Percentiles rank a stretch among this genome's conserved stretches.
These are phyloP conservation scores for Entomortierella lignicola DNA, from an alignment of 192 early-diverging fungal genomes.

Conservation along the genomic window DNA sequence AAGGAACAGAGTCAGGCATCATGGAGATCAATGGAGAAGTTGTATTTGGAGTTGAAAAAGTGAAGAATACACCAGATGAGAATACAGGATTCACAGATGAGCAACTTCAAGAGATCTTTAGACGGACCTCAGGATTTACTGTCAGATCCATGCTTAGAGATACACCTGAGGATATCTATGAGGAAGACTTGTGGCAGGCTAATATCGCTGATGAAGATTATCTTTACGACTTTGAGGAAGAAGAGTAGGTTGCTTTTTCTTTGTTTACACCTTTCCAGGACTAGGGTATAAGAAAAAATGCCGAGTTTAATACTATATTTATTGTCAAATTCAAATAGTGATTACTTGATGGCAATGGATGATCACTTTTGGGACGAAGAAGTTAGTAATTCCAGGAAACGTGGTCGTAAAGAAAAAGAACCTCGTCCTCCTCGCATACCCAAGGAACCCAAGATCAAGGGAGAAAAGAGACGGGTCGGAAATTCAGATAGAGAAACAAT, in stretches of 20 bases:
- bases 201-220: conserved; percentile 77
- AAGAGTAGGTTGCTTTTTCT: conserved; percentile 67
- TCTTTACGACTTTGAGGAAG: conserved; percentile 81
- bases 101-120: conserved; percentile 92
- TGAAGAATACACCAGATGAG: conserved; percentile 25
- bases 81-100: conserved; percentile 70
- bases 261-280: too few species aligned
- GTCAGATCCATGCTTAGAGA: conserved; percentile 70
- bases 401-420: conserved; percentile 57
- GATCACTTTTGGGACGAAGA: conserved; percentile 87
- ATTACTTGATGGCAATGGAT: conserved; percentile 81
- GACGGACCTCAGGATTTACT: conserved; percentile 90
- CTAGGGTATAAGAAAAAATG: too few species aligned
- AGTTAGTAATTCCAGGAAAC: conserved; percentile 56
- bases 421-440: conserved; percentile 54
- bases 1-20: conserved; percentile 2
- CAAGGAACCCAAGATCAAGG: conserved; percentile 55
- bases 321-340: conserved; percentile 59
- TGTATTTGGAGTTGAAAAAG: conserved; percentile 35
- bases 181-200: conserved; percentile 82
- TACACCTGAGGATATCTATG: conserved; percentile 72
- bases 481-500: conserved; percentile 72
- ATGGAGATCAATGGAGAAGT: conserved; percentile 22
- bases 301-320: neutral
- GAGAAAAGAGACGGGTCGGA: conserved; percentile 19